phyloP scores from a whole-genome alignment of 768 basidiomycete species.

The Brasilioporus rufonigricans region DNA sequence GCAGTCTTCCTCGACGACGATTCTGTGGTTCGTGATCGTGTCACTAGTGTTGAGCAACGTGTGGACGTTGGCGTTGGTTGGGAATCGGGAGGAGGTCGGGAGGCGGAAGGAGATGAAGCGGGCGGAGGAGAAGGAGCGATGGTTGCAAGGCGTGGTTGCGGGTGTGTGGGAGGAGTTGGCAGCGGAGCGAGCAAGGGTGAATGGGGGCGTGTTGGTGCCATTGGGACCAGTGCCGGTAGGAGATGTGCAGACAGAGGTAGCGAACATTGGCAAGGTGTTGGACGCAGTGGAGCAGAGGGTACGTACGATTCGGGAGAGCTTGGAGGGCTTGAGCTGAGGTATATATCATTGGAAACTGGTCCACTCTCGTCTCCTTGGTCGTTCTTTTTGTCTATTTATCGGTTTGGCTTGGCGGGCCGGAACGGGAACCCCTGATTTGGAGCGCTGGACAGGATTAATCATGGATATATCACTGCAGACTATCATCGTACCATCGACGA shows the following conservation, averaged over 20 bases:
- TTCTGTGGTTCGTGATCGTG: slow-evolving; percentile 71
- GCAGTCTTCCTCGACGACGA: slow-evolving; percentile 66
- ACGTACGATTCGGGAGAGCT: slow-evolving; percentile 42
- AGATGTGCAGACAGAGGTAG: slow-evolving; percentile 48
- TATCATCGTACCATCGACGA: too few species aligned
- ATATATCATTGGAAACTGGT: neutral
- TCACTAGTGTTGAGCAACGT: slow-evolving; percentile 74
- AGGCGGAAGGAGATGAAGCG: slow-evolving; percentile 47
- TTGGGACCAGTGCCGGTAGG: slow-evolving; percentile 19
- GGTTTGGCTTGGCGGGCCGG: neutral
- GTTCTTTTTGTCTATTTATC: neutral
- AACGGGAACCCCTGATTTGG: neutral
- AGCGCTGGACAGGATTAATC: too few species aligned
- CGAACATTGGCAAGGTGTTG: slow-evolving; percentile 46
- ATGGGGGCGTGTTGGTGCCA: slow-evolving; percentile 14
- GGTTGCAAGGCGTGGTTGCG: slow-evolving; percentile 69
- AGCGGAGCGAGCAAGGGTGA: slow-evolving; percentile 36
- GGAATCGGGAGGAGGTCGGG: slow-evolving; percentile 44
- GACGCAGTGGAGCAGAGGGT: slow-evolving; percentile 60
- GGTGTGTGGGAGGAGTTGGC: slow-evolving; percentile 72
- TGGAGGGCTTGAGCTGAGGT: slow-evolving; percentile 34
- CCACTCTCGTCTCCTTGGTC: too few species aligned
- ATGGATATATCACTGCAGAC: too few species aligned
- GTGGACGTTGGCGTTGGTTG: slow-evolving; percentile 57
- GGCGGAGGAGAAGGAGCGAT: slow-evolving; percentile 68